These are phyloP conservation scores for Torulaspora pretoriensis DNA, from an alignment of 1,139 yeast species.

Conservation along the genomic window DNA sequence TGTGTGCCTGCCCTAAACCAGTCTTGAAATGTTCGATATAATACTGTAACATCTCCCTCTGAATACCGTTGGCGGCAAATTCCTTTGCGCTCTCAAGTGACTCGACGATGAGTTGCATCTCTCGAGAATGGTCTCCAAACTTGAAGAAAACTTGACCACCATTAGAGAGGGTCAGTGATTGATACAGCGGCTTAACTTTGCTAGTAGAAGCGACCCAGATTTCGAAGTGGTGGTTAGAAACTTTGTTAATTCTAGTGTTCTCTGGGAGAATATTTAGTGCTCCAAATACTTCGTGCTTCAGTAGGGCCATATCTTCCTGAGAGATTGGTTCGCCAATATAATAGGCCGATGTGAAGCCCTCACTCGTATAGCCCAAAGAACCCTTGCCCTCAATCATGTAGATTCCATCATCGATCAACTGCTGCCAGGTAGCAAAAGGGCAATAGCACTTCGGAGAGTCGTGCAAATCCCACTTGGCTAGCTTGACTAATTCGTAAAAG, in stretches of 20 bases:
- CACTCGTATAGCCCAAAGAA: constrained; percentile 72
- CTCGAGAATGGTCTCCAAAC: constrained; percentile 73
- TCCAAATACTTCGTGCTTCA: constrained; percentile 58
- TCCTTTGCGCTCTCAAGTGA: constrained; percentile 55
- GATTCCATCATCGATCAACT: constrained; percentile 38
- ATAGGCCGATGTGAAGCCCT: constrained; percentile 71
- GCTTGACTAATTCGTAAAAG: constrained; percentile 45
- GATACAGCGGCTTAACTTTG: constrained; percentile 34
- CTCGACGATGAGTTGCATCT: constrained; percentile 56
- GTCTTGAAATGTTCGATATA: constrained; percentile 70
- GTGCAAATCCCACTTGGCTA: constrained; percentile 36
- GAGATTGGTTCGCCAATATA: constrained; percentile 50
- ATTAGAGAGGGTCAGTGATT: constrained; percentile 35
- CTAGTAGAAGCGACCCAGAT: constrained; percentile 62
- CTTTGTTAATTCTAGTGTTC: constrained; percentile 67
- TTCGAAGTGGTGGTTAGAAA: constrained; percentile 42
- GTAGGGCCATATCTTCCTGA: constrained; percentile 57
- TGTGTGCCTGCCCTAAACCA: constrained; percentile 83
- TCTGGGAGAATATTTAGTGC: constrained; percentile 69
- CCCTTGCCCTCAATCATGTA: constrained; percentile 48
- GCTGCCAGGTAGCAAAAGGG: constrained; percentile 44
- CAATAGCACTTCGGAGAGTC: constrained; percentile 27
- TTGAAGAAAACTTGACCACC: constrained; percentile 46
- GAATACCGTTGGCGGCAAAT: constrained; percentile 70
- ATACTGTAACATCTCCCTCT: constrained; percentile 55